phyloP scores from a whole-genome alignment of 1,139 yeast genomes.

The Blastobotrys illinoisensis region DNA sequence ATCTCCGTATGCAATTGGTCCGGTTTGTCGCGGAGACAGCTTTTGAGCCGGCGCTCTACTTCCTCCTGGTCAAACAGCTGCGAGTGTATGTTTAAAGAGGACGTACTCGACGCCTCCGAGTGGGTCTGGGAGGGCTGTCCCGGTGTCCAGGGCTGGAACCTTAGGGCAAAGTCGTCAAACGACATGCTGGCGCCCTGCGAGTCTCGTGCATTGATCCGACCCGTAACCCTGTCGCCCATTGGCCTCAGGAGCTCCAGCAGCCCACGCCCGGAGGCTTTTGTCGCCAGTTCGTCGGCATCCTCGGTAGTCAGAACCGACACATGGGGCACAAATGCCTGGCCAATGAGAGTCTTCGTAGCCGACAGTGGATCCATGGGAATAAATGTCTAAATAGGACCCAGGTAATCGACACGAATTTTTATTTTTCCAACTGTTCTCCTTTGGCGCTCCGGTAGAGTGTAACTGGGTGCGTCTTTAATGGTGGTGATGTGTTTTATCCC shows the following conservation, averaged over 20 bases:
- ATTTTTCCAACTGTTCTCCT: background rate
- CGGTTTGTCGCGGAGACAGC: background rate
- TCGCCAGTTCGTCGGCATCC: constrained; percentile 46
- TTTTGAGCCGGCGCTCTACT: background rate
- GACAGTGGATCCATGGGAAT: background rate
- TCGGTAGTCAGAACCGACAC: constrained; percentile 50
- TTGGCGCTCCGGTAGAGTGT: too few relatives aligned
- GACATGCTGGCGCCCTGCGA: constrained; percentile 29
- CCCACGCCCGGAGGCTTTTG: constrained; percentile 33
- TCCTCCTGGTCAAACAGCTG: background rate
- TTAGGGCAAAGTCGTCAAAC: constrained; percentile 31
- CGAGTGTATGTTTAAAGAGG: background rate
- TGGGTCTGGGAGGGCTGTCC: background rate
- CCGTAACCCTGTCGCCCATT: constrained; percentile 38
- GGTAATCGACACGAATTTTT: background rate
- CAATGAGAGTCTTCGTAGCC: constrained; percentile 17
- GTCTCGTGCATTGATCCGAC: constrained; percentile 40
- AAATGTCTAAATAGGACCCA: background rate
- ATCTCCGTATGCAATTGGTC: constrained; percentile 50
- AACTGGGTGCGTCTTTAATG: background rate
- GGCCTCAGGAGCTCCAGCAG: constrained; percentile 39
- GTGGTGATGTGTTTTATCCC: background rate
- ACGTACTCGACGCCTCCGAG: background rate
- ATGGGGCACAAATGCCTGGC: constrained; percentile 51
- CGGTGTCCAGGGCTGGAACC: constrained; percentile 18